Base-by-base conservation (phyloP, 768 basidiomycete species). In the Trichaptum fuscoviolaceum region DNA sequence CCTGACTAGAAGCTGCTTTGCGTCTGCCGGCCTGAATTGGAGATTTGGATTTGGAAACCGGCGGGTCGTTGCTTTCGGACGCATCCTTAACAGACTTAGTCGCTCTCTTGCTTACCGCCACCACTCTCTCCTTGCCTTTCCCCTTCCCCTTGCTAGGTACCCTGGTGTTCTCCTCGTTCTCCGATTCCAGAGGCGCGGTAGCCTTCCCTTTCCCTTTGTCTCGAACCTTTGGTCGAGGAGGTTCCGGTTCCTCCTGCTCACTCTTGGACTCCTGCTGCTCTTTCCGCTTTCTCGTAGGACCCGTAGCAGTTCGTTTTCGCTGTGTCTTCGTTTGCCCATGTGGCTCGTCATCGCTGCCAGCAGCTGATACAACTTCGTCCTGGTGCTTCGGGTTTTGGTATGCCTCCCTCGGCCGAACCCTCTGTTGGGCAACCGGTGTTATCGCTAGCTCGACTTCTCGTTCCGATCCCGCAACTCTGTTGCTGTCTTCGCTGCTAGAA, bases 401-500 rank as follows among this genome's bases (percentile, higher is more conserved):
- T 52, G 63, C 10, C 18, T 52, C 15, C 18, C 17, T 67, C 5
- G 67, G 69, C 42, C 66, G 68, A 26, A 63, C 18, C 64, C 57
- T 57, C 7, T 25, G 30, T 23, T 25, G 59, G 24, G 59, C 59
- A 17, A 15, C 59, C 23, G 59, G 59, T 34, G 59, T 65, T 25
- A 66, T 62, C 30, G 59, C 67, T 26, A 69, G 63, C 7, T 70
- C 72, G 17, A 71, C 70, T 66, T 77, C 77, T n/a, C 70, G 68
- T 58, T 75, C 73, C 71, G 75, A n/a, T 70, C 69, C 68, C 82
- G 85, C 65, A 79, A 70, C 70, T 79, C 84, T 15, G 79, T 78
- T 15, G 79, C 71, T 66, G 77, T 81, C 70, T 27, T 71, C 75
- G 67, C 77, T 79, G 64, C 42, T 52, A 52, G 42, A 52, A 4